phyloP scores from a whole-genome alignment of 768 basidiomycete genomes.

The Mycena polygramma region DNA sequence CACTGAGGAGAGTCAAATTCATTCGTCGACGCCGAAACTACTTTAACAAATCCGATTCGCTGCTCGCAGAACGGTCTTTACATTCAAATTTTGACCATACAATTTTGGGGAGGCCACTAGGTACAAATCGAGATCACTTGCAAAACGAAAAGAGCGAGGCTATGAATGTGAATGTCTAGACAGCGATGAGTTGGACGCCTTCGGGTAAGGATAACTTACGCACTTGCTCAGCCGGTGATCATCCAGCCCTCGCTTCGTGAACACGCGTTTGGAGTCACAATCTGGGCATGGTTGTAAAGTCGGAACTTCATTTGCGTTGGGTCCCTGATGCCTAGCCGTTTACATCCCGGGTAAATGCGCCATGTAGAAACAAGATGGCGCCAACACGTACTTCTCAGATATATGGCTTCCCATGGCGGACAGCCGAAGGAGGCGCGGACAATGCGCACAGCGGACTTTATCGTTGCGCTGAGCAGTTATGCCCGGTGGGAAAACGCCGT shows the following conservation, averaged over 20 bases:
- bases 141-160: too few species aligned
- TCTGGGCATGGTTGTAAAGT: not conserved
- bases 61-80: too few species aligned
- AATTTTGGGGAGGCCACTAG: too few species aligned
- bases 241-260: not conserved
- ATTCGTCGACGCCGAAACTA: too few species aligned
- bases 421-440: not conserved
- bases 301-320: not conserved
- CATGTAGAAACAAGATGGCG: too few species aligned
- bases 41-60: too few species aligned
- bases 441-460: slow-evolving; percentile 18
- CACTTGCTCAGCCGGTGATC: slow-evolving; percentile 15
- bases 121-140: too few species aligned
- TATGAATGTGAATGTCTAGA: too few species aligned
- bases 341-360: too few species aligned
- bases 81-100: too few species aligned
- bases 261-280: slow-evolving; percentile 10
- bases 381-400: slow-evolving; percentile 2
- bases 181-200: too few species aligned
- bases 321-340: not conserved
- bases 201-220: not conserved
- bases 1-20: too few species aligned
- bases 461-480: not conserved
- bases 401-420: slow-evolving; percentile 3
- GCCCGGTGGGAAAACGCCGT: slow-evolving; percentile 3